phyloP scores from a whole-genome alignment of 345 rosid species.

The Eucalyptus albens region DNA sequence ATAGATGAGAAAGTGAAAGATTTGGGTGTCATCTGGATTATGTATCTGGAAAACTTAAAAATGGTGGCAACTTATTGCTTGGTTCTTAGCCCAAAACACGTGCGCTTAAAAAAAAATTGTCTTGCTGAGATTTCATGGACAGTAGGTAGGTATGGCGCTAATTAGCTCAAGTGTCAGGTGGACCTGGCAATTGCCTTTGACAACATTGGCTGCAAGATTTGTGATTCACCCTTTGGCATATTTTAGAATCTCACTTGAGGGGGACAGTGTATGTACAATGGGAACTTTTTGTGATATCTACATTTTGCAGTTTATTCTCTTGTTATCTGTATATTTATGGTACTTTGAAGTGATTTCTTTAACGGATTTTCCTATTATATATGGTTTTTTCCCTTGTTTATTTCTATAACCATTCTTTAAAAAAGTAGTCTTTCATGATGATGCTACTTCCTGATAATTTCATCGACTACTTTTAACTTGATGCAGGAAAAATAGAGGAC shows the following conservation, averaged over 20 bases:
- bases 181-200: neutral
- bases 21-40: neutral
- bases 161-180: neutral
- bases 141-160: neutral
- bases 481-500: slow-evolving; percentile 39
- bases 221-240: neutral
- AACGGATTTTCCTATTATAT: neutral
- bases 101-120: neutral
- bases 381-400: neutral
- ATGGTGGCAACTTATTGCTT: neutral
- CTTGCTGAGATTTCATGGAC: neutral
- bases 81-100: neutral
- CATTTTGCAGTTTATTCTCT: neutral
- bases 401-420: neutral
- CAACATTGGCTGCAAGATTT: neutral
- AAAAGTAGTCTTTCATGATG: neutral
- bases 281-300: neutral
- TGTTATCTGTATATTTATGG: neutral
- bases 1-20: neutral
- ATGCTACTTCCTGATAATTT: neutral
- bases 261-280: neutral
- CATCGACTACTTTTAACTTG: neutral
- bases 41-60: neutral
- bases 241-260: neutral
- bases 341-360: neutral